These are phyloP conservation scores for Kwoniella botswanensis DNA, from an alignment of 768 basidiomycete genomes.

Conservation along the genomic window DNA sequence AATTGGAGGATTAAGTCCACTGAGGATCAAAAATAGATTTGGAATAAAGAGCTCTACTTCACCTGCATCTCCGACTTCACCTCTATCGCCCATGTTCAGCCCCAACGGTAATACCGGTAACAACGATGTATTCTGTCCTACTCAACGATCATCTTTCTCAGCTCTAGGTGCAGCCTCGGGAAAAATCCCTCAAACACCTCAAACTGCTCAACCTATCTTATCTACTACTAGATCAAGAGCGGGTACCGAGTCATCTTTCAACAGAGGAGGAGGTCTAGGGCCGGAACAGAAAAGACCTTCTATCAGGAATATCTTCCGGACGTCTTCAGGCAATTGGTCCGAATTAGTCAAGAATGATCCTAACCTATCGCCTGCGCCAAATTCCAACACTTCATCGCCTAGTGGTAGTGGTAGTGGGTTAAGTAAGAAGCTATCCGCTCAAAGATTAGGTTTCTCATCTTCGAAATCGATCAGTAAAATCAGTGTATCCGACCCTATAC, in stretches of 20 bases:
- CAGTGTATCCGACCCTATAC: constrained; percentile 22
- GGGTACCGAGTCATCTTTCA: constrained; percentile 13
- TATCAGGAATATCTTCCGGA: constrained; percentile 46
- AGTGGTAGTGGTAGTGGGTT: constrained; percentile 4
- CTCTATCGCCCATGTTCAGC: background rate
- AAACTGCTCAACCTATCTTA: constrained; percentile 6
- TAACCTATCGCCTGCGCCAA: background rate
- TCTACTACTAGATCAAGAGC: constrained; percentile 9
- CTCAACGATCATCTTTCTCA: constrained; percentile 21
- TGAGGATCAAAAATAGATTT: constrained; percentile 9
- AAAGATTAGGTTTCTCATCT: constrained; percentile 9
- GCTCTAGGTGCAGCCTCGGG: constrained; percentile 11
- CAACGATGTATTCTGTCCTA: constrained; percentile 19
- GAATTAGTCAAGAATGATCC: constrained; percentile 31
- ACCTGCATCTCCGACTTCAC: constrained; percentile 13
- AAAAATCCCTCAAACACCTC: background rate
- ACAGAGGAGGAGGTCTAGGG: background rate
- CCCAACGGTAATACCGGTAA: background rate
- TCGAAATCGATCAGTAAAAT: constrained; percentile 2
- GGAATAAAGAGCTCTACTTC: constrained; percentile 16
- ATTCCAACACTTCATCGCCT: background rate
- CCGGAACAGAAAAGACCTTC: constrained; percentile 31
- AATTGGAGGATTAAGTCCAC: constrained; percentile 15
- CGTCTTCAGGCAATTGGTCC: constrained; percentile 46
- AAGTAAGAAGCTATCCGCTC: constrained; percentile 16